Base-by-base conservation (phyloP, 139 green algal species). In the Monoraphidium neglectum region DNA sequence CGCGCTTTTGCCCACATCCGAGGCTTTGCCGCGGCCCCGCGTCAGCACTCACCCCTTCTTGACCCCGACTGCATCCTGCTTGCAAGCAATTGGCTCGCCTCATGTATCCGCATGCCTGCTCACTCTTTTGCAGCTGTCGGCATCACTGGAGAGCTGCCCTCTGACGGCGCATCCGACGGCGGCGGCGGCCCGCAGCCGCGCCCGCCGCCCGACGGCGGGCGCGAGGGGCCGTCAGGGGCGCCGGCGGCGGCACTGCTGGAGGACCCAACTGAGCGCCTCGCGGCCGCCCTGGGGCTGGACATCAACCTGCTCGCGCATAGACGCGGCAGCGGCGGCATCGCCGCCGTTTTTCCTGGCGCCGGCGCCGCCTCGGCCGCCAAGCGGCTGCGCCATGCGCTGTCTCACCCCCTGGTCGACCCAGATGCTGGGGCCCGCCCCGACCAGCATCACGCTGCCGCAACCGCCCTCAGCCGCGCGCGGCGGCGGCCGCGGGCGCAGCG, bases 231-330 rank as follows among this genome's bases (percentile, higher is more conserved):
- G n/a, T n/a, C n/a, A n/a, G n/a, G n/a, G n/a, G n/a, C n/a, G n/a
- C n/a, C n/a, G n/a, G n/a, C n/a, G n/a, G n/a, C n/a, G n/a, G n/a
- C n/a, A n/a, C n/a, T n/a, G n/a, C n/a, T n/a, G n/a, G n/a, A 53
- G 5, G 73, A 79, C 49, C 73, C 73, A 33, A 79, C 73, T 28
- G 73, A 79, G 73, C 63, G 73, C 4, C 51, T 79, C 46, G 73
- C 73, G 1, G 13, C 68, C 23, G 73, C 73, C 12, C 35, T 79
- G 33, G 73, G 73, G 5, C 63, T 79, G 73, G 33, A 73, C 24
- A 36, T 79, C 13, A 30, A 18, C 8, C 73, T 68, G 53, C 63
- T 79, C 43, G 73, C 73, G 36, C 73, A 79, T n/a, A n/a, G 65
- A 33, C 24, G n/a, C 15, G 21, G 33, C 26, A 10, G 43, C 33